These are phyloP conservation scores for Coniochaeta prunicola DNA, from an alignment of 2,329 filamentous ascomycete genomes.

Conservation along the genomic window DNA sequence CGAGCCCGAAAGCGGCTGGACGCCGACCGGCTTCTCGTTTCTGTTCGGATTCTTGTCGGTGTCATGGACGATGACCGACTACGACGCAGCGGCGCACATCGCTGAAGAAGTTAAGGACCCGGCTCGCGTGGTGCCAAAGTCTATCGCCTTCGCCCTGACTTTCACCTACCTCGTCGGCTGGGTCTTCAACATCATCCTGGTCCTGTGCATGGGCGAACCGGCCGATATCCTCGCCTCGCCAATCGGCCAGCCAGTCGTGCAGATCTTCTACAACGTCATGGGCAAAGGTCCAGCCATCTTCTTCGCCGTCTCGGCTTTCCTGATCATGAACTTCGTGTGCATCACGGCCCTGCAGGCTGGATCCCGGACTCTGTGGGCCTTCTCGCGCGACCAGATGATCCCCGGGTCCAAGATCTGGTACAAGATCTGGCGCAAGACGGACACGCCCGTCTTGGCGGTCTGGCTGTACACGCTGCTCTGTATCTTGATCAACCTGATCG, in stretches of 20 bases:
- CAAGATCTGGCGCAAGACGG: conserved; percentile 38
- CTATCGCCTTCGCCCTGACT: conserved; percentile 46
- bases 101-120: conserved; percentile 36
- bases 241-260: conserved; percentile 44
- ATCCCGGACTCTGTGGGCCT: conserved; percentile 46
- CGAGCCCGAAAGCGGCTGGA: conserved; percentile 41
- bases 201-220: conserved; percentile 48
- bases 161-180: conserved; percentile 50
- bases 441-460: conserved; percentile 44
- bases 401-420: conserved; percentile 40
- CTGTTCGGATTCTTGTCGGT: conserved; percentile 49
- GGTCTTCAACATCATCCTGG: conserved; percentile 51
- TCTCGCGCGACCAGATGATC: conserved; percentile 43
- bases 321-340: conserved; percentile 52
- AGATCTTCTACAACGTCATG: conserved; percentile 51
- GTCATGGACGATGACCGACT: conserved; percentile 45
- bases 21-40: conserved; percentile 42
- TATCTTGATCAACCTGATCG: conserved; percentile 51
- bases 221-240: conserved; percentile 33
- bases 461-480: conserved; percentile 49
- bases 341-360: conserved; percentile 49
- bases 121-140: conserved; percentile 35
- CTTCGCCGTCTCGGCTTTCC: conserved; percentile 47
- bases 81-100: conserved; percentile 22
- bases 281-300: conserved; percentile 44